Evolutionary conservation across 768 basidiomycete genomes (phyloP).

Genomic region (Hypsizygus marmoreus): DNA sequence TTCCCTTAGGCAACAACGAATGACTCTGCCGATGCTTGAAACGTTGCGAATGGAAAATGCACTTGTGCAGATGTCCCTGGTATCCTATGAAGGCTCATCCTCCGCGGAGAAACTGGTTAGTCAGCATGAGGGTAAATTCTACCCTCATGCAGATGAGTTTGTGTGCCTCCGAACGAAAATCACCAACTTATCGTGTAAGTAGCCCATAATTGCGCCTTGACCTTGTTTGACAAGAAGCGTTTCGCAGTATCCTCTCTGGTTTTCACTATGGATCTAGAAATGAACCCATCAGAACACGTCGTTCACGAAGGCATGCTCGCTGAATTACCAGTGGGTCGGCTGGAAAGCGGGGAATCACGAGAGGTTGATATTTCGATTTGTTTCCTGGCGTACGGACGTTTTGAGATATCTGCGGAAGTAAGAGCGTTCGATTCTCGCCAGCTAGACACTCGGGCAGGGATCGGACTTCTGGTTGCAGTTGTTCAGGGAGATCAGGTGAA

Average conservation of each 20-base stretch:
- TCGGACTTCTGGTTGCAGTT: constrained; percentile 41
- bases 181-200: constrained; percentile 70
- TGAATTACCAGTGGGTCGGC: constrained; percentile 64
- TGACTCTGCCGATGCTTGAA: constrained; percentile 81
- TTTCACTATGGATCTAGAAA: constrained; percentile 53
- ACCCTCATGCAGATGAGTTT: constrained; percentile 61
- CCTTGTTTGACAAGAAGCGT: constrained; percentile 1
- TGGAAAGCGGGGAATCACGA: constrained; percentile 55
- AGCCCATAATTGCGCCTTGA: not conserved
- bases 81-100: constrained; percentile 25
- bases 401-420: constrained; percentile 51
- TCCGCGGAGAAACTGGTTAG: constrained; percentile 22
- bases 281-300: constrained; percentile 64
- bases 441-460: constrained; percentile 35
- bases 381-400: constrained; percentile 73
- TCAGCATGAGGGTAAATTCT: constrained; percentile 43
- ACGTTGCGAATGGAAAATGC: constrained; percentile 70
- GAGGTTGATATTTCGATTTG: constrained; percentile 61
- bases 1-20: constrained; percentile 73
- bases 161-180: constrained; percentile 58
- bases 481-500: constrained; percentile 25
- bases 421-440: constrained; percentile 30
- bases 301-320: constrained; percentile 68
- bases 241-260: constrained; percentile 50
- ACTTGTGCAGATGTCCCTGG: constrained; percentile 56